Evolutionary conservation across 140 eudicot genomes (phyloP).

Genomic region (Stevia rebaudiana): DNA sequence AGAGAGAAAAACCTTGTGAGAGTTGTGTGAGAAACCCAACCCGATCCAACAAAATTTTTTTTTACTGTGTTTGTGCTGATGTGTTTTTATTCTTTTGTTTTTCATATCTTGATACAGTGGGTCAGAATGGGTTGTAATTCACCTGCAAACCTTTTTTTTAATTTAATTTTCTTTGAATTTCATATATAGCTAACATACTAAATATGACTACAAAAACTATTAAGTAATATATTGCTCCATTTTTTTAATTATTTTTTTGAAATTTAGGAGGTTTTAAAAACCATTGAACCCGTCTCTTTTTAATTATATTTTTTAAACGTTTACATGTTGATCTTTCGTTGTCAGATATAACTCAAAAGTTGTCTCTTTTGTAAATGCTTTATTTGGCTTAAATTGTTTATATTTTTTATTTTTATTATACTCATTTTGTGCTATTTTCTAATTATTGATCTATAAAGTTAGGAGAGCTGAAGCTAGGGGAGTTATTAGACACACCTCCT

Average conservation of each 20-base stretch:
- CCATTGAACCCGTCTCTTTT: neutral
- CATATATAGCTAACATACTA: neutral
- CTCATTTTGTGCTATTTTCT: neutral
- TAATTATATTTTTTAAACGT: neutral
- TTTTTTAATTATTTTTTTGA: no score
- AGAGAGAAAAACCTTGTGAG: no score
- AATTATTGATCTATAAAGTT: constrained; percentile 34
- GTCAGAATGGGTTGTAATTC: neutral
- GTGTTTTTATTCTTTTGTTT: neutral
- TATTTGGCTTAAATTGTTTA: neutral
- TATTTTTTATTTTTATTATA: neutral
- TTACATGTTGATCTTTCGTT: no score
- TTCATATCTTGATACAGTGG: neutral
- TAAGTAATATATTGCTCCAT: neutral
- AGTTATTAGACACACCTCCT: constrained; percentile 94
- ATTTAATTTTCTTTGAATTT: neutral
- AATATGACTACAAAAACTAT: neutral
- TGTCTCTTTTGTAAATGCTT: neutral
- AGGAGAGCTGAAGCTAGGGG: constrained; percentile 93
- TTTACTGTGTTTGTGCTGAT: no score
- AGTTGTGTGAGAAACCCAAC: no score
- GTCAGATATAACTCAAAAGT: neutral
- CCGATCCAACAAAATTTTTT: no score
- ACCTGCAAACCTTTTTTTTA: neutral
- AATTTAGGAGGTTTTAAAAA: neutral